Evolutionary conservation across 2,329 filamentous ascomycete species (phyloP), one percentile per base, ranked within the genome.

Genomic region (Diaporthe sp.): DNA sequence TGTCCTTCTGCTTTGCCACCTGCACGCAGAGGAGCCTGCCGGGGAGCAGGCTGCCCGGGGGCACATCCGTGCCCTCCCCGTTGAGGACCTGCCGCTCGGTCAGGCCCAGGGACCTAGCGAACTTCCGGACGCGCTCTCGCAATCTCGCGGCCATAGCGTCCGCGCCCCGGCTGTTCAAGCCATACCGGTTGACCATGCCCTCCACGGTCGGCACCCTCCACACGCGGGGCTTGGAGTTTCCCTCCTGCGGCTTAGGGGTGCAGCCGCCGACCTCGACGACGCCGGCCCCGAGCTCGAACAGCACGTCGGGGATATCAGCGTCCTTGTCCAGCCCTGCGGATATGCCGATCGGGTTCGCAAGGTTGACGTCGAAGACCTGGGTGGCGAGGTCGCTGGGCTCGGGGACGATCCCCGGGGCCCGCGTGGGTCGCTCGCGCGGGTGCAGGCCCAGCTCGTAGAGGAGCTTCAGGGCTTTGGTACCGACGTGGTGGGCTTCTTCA

Each of bases 1-100:
- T 99, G 61, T 91, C 88, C 87, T 98, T 98, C 86, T 98, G 98
- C 91, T 99, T 99, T 69, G 96, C 96, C 55, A 98, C 91, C 85
- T 99, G 97, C 25, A 99, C 95, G 22, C 94, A 93, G 75, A 99
- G 88, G 73, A 98, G 85, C 75, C 93, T 91, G 19, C 96, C 96
- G 0, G 91, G 86, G 19, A 87, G 85, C 78, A 99, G 86, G 83
- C 94, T 94, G n/a, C 97, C 94, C 0, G 95, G 92, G 0, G 95
- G 94, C 0, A 98, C 94, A 50, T 84, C 90, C 80, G 75, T 75
- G 56, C 92, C 94, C 72, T 92, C 90, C 30, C 95, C 95, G 78
- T 97, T 88, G 50, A 98, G 86, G 1, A 99, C 92, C 17, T 91
- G 88, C 56, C 88, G 85, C 84, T 97, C 95, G 0, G 90, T 90